Conservation (phyloP, 1,284 basidiomycete species). For the Trichosporon coremiiforme region DNA sequence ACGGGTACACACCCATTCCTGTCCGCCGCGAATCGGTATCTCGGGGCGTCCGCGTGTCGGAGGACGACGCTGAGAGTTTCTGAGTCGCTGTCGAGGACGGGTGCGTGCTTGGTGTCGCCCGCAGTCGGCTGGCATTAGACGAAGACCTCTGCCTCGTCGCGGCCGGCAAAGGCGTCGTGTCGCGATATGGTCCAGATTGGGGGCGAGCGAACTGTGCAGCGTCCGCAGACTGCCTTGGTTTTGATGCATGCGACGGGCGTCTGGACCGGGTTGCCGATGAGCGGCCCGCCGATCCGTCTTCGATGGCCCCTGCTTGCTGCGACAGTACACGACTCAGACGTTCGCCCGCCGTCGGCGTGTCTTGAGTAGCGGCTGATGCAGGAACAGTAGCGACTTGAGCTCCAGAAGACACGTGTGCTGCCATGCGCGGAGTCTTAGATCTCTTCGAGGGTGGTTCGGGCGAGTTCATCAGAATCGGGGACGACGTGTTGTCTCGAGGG, state of each 20-base stretch:
- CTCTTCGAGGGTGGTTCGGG: background rate
- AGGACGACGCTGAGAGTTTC: background rate
- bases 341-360: background rate
- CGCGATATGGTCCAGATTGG: background rate
- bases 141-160: background rate
- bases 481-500: background rate
- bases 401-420: background rate
- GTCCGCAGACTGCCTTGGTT: background rate
- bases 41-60: background rate
- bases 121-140: background rate
- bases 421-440: constrained; percentile 3
- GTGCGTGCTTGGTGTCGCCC: background rate
- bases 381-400: background rate
- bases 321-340: background rate
- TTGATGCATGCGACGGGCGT: background rate
- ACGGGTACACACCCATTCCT: constrained; percentile 26
- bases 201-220: constrained; percentile 12
- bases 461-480: constrained; percentile 7
- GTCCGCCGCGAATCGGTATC: background rate
- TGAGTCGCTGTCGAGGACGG: background rate
- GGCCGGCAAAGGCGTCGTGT: background rate
- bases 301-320: background rate
- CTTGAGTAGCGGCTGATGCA: background rate
- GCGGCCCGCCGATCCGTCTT: background rate
- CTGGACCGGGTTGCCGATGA: background rate